Evolutionary conservation across 1,284 basidiomycete species (phyloP), one percentile per base, ranked within the genome.

Genomic region (Ceratobasidium papillatum): DNA sequence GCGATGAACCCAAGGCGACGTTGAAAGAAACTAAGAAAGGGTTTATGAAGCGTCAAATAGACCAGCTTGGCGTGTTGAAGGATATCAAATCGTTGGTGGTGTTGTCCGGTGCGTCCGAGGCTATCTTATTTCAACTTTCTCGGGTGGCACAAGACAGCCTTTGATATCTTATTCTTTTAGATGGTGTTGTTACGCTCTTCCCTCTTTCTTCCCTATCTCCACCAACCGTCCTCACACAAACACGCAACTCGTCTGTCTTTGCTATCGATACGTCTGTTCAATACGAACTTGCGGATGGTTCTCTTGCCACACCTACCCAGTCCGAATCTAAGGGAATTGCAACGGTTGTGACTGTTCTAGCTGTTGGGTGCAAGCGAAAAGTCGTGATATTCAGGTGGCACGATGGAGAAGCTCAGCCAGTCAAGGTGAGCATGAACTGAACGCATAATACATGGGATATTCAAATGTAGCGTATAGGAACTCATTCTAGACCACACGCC

Each of bases 351-450:
- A 93, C 94, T 0, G 87, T 89, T 74, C 85, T 99, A 9, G 87
- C 95, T 3, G 86, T 99, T 7, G 96, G 95, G 17, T 96, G 95
- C 79, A 85, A 91, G 77, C 88, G 96, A 77, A 94, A 92, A 81
- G 87, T 95, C 0, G 89, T 97, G 1, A 83, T 98, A 12, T 96
- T 95, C 80, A 87, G 88, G 2, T 98, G 95, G 94, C 91, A 88
- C 77, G 93, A 95, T 78, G 93, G 94, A 27, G 91, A 94, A 78
- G 87, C 91, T 54, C 91, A 93, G 80, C 91, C 91, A 58, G 84
- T 87, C 51, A 90, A 90, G 84, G 94, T 94, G 77, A 71, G 85
- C 19, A 30, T 17, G 76, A 62, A 76, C 75, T 73, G 69, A 74
- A 76, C 75, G 69, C 52, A 1, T 8, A 34, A 9, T 43, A 19